Base-by-base conservation (phyloP, 163 green algal species). In the Botryococcus braunii region DNA sequence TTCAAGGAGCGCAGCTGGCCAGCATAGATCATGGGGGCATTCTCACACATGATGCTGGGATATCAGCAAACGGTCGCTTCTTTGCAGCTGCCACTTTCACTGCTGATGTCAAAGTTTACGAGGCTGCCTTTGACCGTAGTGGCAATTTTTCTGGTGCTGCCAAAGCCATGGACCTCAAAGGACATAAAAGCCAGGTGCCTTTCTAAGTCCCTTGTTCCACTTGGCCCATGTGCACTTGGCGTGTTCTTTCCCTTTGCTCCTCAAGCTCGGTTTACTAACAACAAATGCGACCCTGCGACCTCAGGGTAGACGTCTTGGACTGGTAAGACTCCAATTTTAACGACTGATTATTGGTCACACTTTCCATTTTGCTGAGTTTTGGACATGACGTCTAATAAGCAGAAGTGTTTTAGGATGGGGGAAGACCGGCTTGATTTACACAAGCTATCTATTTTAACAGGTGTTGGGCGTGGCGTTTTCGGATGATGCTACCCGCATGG, bases 61-160 rank as follows among this genome's bases (percentile, higher is more conserved):
- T 96, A 37, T 91, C 81, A 1, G 43, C 38, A 2, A 75, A 93
- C 46, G 89, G 85, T 0, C 77, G 85, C n/a, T 95, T 92, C 67
- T 64, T 92, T 27, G 82, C 86, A 0, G 86, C 87, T 1, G 85
- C 85, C 25, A 87, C 81, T 29, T 96, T 96, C 73, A 93, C 87
- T 4, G 70, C 78, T 0, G 88, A 95, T 65, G 83, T 92, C 32
- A 88, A 87, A 83, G 77, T 89, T 7, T 69, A 79, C 43, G 73
- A 83, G 56, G 61, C 78, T 0, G 29, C n/a, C 32, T 77, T 70
- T 38, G 62, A 75, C 50, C 61, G 66, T 17, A 47, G 63, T n/a
- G 72, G 72, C n/a, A 39, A 47, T 23, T 79, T 75, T 47, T 49
- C 55, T 3, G 68, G 66, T 13, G 32, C 70, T 0, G 34, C 62